Base-by-base conservation (phyloP, 192 early-diverging fungal genomes). In the Backusella morwellensis region DNA sequence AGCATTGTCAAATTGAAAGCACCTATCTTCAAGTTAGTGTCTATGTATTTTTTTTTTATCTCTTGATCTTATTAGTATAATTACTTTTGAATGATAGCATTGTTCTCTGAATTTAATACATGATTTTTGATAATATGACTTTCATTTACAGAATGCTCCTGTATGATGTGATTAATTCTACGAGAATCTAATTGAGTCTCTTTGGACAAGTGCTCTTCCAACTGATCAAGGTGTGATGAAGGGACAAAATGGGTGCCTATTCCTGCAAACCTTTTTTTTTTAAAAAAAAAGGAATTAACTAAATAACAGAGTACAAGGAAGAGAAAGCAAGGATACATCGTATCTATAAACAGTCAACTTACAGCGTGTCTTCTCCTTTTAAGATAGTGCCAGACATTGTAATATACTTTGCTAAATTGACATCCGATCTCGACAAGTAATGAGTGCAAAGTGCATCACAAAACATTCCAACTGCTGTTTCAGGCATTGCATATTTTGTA, bases 181-280 rank as follows among this genome's bases (percentile, higher is more conserved):
- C 89, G 88, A 50, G 92, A 81, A 75, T 97, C 92, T 41, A 88
- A 82, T 92, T 92, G 23, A 97, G 76, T 52, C 6, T 52, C 47
- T 74, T 95, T 95, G 73, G 89, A 87, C 70, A 97, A 80, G 6
- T 93, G 90, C 75, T 92, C 82, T 81, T 96, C 91, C 73, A 99
- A 88, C 35, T 91, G 79, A 1, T 90, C 86, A 26, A 98, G 76
- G 3, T 96, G 89, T 72, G 92, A 91, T 4, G 92, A 92, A 26
- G 96, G 95, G 26, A 99, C 92, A 83, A 91, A 98, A 83, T 99
- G 97, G 36, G 98, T 97, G 34, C 95, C 98, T 81, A 99, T 92
- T 35, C 98, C 97, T 17, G 98, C 90, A 72, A 92, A 83, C 56
- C 90, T 93, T 50, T 50, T 81, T 23, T 15, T 35, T 7, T 41